Base-by-base conservation (phyloP, 768 basidiomycete genomes). In the Panaeolus papilionaceus region DNA sequence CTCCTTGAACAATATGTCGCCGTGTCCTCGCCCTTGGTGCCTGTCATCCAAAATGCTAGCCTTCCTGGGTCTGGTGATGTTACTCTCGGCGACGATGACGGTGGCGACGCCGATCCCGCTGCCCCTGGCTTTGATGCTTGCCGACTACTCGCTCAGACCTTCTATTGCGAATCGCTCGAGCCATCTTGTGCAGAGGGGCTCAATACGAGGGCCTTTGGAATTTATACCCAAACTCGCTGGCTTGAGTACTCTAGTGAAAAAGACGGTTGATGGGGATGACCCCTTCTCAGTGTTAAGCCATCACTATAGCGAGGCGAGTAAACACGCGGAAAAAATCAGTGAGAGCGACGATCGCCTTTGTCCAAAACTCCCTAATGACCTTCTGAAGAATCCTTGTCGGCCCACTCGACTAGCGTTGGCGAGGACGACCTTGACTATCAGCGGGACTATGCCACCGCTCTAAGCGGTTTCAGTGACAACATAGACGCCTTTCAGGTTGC, bases 61-160 rank as follows among this genome's bases (percentile, higher is more conserved):
- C 83, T 72, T 78, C 81, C 61, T 71, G 81, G 77, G 75, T 66
- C 76, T 87, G 70, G 74, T 79, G 61, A 73, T 79, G 54, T 61
- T 80, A 65, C 74, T 74, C 66, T 73, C 74, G 14, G 67, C 73
- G 42, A 66, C 71, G 38, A 69, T 72, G 51, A 76, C 75, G 28
- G 64, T 75, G 37, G 83, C 83, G 18, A 79, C 80, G 39, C 84
- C 84, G 1, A 74, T 84, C 42, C 77, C 79, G 18, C 67, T 79
- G 20, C 79, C 78, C 28, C 69, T 79, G 62, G 75, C 78, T 49
- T 66, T 76, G 51, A 75, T 75, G 74, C 70, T 72, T 33, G 70
- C 75, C 12, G 75, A 78, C 72, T 75, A 75, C 74, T 72, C 76
- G 45, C 77, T 71, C 64, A 71, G 74, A 23, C 68, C 71, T 61